Base-by-base conservation (phyloP, 2,329 filamentous ascomycete genomes). In the Zasmidium citrigriseum region DNA sequence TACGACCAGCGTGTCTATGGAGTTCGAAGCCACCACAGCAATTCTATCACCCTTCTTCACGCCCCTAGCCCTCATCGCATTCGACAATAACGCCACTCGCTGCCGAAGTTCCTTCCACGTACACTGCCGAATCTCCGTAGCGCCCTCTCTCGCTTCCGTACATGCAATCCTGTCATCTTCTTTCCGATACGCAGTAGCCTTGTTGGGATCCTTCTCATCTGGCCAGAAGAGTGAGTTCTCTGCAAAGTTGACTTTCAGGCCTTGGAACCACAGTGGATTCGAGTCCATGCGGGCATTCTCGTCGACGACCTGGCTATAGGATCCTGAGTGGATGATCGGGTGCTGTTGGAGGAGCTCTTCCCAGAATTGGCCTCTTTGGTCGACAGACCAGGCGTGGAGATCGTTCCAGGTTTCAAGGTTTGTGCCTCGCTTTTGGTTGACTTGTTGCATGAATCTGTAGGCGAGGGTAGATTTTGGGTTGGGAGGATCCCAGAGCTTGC, bases 251-350 rank as follows among this genome's bases (percentile, higher is more conserved):
- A 95, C 73, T 4, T 78, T 76, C 1, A 92, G 81, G 25, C 91
- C 91, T 1, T 85, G 77, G 72, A 95, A 96, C 91, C 91, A 96
- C 44, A 79, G 76, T 0, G 91, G 91, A 4, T 93, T 81, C 16
- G 80, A 78, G 60, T 91, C 87, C 72, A 96, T 90, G 1, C 86
- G 84, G 1, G 83, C 80, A 0, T 77, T 78, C 67, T 90, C 87
- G 69, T 96, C 89, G 2, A 95, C 86, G 1, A 89, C 72, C 64
- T 72, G 52, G 18, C 50, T 52, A 60, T 70, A 70, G 3, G 72
- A 75, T 25, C 89, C 89, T 34, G 82, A 80, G 66, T 91, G 80
- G 62, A 92, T 86, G 56, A 88, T 76, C 49, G 82, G 79, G 60
- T 83, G 76, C 53, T 79, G 80, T 22, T 84, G 76, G 76, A 89